These are phyloP conservation scores for Scheffersomyces ergatensis DNA, from an alignment of 805 yeast species.

Conservation along the genomic window DNA sequence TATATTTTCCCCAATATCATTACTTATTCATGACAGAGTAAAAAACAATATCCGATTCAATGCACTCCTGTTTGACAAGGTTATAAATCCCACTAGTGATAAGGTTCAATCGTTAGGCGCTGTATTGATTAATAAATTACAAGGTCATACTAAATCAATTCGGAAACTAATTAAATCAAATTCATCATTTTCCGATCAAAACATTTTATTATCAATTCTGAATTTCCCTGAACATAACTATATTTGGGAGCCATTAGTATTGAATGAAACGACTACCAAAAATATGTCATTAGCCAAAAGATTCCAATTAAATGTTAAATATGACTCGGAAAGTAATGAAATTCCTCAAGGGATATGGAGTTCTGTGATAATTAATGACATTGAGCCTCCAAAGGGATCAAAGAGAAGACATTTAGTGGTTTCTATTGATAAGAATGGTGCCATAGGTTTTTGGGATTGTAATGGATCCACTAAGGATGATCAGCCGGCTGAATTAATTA, in stretches of 20 bases:
- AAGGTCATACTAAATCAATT: constrained; percentile 86
- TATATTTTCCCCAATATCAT: constrained; percentile 8
- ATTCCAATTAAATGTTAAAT: constrained; percentile 24
- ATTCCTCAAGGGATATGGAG: constrained; percentile 21
- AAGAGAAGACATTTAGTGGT: constrained; percentile 30
- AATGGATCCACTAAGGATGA: constrained; percentile 28
- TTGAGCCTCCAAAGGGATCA: constrained; percentile 12
- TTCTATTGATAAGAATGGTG: constrained; percentile 28
- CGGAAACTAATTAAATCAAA: constrained; percentile 63
- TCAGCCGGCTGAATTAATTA: constrained; percentile 23
- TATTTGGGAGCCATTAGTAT: constrained; percentile 39
- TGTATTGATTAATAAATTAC: constrained; percentile 48
- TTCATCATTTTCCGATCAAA: constrained; percentile 18
- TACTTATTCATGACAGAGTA: constrained; percentile 35
- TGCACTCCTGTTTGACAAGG: constrained; percentile 11
- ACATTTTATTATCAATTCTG: constrained; percentile 35
- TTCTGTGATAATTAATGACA: constrained; percentile 33
- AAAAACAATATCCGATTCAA: constrained; percentile 32
- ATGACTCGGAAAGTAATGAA: constrained; percentile 1
- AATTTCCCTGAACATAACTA: constrained; percentile 37
- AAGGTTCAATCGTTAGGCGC: constrained; percentile 9
- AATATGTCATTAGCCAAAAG: constrained; percentile 31
- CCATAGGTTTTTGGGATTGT: constrained; percentile 64
- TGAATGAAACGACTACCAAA: constrained; percentile 10
- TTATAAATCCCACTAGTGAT: constrained; percentile 2